Evolutionary conservation across 2,329 filamentous ascomycete genomes (phyloP).

Genomic region (Fusarium torulosum): DNA sequence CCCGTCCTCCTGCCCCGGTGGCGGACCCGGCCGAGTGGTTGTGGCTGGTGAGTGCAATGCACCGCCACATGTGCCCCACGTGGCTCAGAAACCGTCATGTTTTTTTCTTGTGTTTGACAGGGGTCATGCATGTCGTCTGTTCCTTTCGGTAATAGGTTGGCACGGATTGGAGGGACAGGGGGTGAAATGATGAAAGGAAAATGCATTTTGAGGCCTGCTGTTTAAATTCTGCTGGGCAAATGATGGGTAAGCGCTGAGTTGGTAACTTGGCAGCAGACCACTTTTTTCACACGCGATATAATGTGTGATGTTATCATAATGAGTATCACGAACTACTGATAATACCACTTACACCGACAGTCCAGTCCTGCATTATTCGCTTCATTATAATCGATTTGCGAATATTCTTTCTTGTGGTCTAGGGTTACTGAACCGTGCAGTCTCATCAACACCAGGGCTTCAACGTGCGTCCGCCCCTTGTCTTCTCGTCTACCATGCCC

Average conservation of each 20-base stretch:
- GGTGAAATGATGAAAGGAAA: neutral
- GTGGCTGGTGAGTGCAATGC: conserved; percentile 17
- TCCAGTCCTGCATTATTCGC: neutral
- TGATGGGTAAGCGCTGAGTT: conserved; percentile 29
- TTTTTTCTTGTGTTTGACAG: neutral
- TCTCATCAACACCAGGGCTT: conserved; percentile 29
- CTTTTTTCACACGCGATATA: conserved; percentile 21
- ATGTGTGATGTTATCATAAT: conserved; percentile 7
- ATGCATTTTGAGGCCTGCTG: conserved; percentile 37
- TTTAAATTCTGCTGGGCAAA: conserved; percentile 8
- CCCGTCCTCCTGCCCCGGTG: conserved; percentile 22
- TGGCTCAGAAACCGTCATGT: conserved; percentile 23
- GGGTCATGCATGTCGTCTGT: conserved; percentile 30
- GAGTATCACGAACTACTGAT: conserved; percentile 19
- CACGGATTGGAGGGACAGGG: conserved; percentile 22
- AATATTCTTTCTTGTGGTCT: conserved; percentile 33
- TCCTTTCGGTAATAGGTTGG: conserved; percentile 28
- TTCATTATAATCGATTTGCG: conserved; percentile 3
- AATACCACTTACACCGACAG: conserved; percentile 17
- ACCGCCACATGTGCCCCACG: conserved; percentile 44
- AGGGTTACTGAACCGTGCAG: conserved; percentile 34
- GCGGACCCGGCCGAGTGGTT: conserved; percentile 46
- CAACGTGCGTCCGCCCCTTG: conserved; percentile 23
- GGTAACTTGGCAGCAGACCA: conserved; percentile 39
- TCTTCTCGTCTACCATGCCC: conserved; percentile 14